Evolutionary conservation across 192 early-diverging fungal species (phyloP).

Genomic region (Dissophora globulifera): DNA sequence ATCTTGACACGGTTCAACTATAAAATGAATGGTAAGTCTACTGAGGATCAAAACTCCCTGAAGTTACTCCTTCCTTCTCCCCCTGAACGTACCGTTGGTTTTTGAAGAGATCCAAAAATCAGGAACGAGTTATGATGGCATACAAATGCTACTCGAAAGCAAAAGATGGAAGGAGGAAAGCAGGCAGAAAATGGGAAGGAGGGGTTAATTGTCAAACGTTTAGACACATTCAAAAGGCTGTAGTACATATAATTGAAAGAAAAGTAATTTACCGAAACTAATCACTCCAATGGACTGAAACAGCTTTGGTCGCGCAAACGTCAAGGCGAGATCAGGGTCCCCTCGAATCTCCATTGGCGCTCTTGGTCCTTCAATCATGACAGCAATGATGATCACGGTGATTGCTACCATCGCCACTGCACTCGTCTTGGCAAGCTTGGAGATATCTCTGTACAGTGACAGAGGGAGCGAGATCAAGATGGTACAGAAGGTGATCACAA

Average conservation of each 20-base stretch:
- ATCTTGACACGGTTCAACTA: constrained; percentile 83
- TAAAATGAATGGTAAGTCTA: neutral
- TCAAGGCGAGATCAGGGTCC: constrained; percentile 42
- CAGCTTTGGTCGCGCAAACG: constrained; percentile 62
- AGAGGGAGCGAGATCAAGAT: constrained; percentile 84
- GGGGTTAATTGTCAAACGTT: too few relatives aligned
- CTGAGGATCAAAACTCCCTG: too few relatives aligned
- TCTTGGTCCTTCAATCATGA: constrained; percentile 74
- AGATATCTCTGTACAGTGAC: constrained; percentile 88
- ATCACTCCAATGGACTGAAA: constrained; percentile 89
- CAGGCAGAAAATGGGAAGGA: too few relatives aligned
- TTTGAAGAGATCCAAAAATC: constrained; percentile 86
- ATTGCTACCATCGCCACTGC: constrained; percentile 87
- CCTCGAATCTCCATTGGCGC: constrained; percentile 65
- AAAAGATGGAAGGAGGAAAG: neutral
- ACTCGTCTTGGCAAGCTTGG: constrained; percentile 89
- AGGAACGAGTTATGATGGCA: constrained; percentile 97
- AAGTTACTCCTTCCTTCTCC: neutral
- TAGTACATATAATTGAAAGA: too few relatives aligned
- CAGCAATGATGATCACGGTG: constrained; percentile 78
- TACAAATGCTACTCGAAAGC: constrained; percentile 75
- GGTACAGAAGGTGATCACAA: constrained; percentile 84
- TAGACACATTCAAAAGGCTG: too few relatives aligned
- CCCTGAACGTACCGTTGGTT: constrained; percentile 66
- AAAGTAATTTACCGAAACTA: constrained; percentile 74